A percentile compares a stretch with the other conserved stretches of the same genome.
phyloP scores from a whole-genome alignment of 768 basidiomycete genomes.

The Tephrocybe sp. region DNA sequence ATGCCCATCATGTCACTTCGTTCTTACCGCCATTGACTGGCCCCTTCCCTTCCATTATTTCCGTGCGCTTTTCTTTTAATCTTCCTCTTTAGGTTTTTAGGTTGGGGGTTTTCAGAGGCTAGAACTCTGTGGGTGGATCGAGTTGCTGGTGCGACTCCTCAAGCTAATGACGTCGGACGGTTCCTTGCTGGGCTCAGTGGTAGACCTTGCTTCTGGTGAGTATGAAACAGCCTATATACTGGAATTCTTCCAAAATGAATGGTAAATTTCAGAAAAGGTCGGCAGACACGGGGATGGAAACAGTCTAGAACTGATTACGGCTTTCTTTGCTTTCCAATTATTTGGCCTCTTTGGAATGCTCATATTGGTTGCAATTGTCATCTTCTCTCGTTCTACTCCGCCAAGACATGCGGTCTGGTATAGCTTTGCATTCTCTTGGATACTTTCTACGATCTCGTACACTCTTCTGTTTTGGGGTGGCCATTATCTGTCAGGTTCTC shows the following conservation, averaged over 20 bases:
- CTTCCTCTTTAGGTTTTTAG: not conserved
- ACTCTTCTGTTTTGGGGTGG: conserved; percentile 26
- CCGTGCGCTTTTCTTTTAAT: not conserved
- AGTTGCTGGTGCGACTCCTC: not conserved
- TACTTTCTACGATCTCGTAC: conserved; percentile 27
- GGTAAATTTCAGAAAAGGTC: not conserved
- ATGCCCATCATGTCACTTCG: not conserved
- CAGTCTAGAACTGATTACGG: conserved; percentile 12
- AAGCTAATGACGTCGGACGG: not conserved
- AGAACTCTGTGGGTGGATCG: not conserved
- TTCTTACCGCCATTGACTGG: conserved; percentile 6
- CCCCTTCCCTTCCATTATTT: not conserved
- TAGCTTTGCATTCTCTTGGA: conserved; percentile 29
- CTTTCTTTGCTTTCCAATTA: conserved; percentile 25
- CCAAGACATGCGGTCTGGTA: conserved; percentile 29
- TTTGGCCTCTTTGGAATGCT: conserved; percentile 22
- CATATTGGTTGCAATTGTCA: conserved; percentile 21
- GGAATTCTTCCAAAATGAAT: too few relatives aligned
- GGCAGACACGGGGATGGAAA: not conserved
- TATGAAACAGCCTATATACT: not conserved
- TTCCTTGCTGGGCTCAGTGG: not conserved
- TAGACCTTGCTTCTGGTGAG: conserved; percentile 4
- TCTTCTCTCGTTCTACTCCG: conserved; percentile 17
- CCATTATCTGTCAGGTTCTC: conserved; percentile 4
- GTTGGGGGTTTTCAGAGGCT: not conserved